These are phyloP conservation scores for Candida alai DNA, from an alignment of 805 yeast genomes.

Conservation along the genomic window DNA sequence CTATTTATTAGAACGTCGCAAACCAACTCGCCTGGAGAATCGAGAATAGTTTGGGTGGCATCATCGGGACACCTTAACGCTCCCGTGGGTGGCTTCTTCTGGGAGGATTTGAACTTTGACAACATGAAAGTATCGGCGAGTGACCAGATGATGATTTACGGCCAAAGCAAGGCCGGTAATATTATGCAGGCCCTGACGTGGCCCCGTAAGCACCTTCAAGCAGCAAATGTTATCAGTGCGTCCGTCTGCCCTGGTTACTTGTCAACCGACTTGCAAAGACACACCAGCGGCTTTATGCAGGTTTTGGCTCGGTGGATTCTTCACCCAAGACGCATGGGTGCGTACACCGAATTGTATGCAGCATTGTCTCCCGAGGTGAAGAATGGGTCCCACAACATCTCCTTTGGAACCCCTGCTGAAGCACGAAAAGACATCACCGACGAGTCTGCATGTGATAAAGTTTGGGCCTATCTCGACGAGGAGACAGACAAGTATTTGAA, in stretches of 20 bases:
- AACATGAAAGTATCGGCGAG: constrained; percentile 7
- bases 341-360: constrained; percentile 42
- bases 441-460: constrained; percentile 5
- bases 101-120: constrained; percentile 27
- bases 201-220: constrained; percentile 22
- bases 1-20: constrained; percentile 21
- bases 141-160: constrained; percentile 22
- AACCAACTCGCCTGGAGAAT: constrained; percentile 6
- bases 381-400: constrained; percentile 32
- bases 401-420: constrained; percentile 27
- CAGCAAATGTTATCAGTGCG: constrained; percentile 25
- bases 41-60: constrained; percentile 43
- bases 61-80: constrained; percentile 33
- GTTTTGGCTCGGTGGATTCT: constrained; percentile 10
- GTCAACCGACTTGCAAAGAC: constrained; percentile 30
- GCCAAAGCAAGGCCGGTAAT: constrained; percentile 42
- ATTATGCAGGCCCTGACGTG: constrained; percentile 33
- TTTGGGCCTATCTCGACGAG: constrained; percentile 6
- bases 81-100: constrained; percentile 30
- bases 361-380: constrained; percentile 33
- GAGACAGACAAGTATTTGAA: constrained; percentile 3
- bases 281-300: constrained; percentile 3
- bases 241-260: constrained; percentile 42
- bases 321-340: constrained; percentile 32
- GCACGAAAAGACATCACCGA: constrained; percentile 3